Evolutionary conservation across 108 stramenopile species (phyloP).

Genomic region (Pseudonitzschia multistriata): DNA sequence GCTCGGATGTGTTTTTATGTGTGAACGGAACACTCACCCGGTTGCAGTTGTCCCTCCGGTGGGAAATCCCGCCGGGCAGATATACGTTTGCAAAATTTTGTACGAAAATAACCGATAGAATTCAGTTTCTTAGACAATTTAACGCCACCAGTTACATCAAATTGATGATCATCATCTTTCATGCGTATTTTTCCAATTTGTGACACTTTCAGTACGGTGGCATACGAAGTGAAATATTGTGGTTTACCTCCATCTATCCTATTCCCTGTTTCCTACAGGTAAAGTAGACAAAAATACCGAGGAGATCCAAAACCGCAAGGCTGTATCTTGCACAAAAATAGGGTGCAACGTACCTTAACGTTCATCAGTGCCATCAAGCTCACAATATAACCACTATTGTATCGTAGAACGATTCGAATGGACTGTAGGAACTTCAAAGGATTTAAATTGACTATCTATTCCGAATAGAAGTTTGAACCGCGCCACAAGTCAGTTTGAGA

Average conservation of each 20-base stretch:
- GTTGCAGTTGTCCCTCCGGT: not conserved
- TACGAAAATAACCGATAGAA: not conserved
- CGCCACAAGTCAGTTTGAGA: too few relatives aligned
- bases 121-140: too few relatives aligned
- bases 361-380: not conserved
- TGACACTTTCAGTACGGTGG: not conserved
- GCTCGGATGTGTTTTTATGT: not conserved
- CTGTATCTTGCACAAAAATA: not conserved
- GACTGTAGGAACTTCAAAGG: too few relatives aligned
- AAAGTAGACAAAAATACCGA: conserved; percentile 2
- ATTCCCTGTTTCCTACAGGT: not conserved
- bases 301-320: not conserved
- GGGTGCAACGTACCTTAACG: too few relatives aligned
- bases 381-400: not conserved
- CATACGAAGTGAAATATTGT: not conserved
- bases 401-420: not conserved
- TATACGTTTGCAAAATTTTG: not conserved
- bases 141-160: not conserved
- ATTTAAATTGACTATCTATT: too few relatives aligned
- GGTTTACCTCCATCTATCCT: not conserved
- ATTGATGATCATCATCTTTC: not conserved
- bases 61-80: not conserved
- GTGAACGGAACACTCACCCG: not conserved
- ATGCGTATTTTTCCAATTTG: not conserved
- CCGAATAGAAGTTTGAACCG: too few relatives aligned